Conservation (phyloP, 352 stramenopile genomes). For the Pseudoperonospora humuli region DNA sequence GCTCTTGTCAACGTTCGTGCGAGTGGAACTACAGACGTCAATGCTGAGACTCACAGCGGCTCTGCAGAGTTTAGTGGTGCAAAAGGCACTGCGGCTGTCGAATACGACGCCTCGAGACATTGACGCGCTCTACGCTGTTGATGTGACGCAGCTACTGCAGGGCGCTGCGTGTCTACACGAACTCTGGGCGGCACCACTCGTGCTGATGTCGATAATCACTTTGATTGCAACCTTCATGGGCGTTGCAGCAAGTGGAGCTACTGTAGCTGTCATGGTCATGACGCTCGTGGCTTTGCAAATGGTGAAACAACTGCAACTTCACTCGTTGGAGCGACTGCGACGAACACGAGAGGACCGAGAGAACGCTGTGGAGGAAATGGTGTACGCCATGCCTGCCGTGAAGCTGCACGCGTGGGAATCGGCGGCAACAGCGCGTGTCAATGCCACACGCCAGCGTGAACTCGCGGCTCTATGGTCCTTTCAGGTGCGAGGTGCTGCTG, state of each 20-base stretch:
- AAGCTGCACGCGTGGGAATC: conserved; percentile 94
- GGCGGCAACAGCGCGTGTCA: conserved; percentile 38
- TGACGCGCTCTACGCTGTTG: conserved; percentile 51
- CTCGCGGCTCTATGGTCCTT: conserved; percentile 42
- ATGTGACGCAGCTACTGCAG: conserved; percentile 53
- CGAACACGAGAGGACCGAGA: conserved; percentile 61
- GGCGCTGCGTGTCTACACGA: conserved; percentile 64
- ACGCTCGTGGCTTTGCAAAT: conserved; percentile 34
- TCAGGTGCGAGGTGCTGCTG: conserved; percentile 35
- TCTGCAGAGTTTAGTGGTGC: conserved; percentile 68
- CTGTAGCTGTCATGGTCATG: conserved; percentile 30
- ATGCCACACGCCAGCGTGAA: conserved; percentile 63
- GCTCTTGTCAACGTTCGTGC: conserved; percentile 54
- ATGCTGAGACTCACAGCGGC: conserved; percentile 54
- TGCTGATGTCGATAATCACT: conserved; percentile 38
- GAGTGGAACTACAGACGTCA: conserved; percentile 50
- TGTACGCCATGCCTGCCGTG: conserved; percentile 87
- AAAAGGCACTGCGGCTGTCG: conserved; percentile 54
- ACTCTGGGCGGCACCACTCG: conserved; percentile 50
- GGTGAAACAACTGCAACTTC: conserved; percentile 37
- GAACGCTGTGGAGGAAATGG: conserved; percentile 50
- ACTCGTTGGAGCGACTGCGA: conserved; percentile 32
- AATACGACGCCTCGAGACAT: conserved; percentile 27
- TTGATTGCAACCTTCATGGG: conserved; percentile 53
- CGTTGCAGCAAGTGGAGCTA: conserved; percentile 20